These are phyloP conservation scores for Elaeis oleifera DNA, from an alignment of 202 grass and related monocot species.

Conservation along the genomic window DNA sequence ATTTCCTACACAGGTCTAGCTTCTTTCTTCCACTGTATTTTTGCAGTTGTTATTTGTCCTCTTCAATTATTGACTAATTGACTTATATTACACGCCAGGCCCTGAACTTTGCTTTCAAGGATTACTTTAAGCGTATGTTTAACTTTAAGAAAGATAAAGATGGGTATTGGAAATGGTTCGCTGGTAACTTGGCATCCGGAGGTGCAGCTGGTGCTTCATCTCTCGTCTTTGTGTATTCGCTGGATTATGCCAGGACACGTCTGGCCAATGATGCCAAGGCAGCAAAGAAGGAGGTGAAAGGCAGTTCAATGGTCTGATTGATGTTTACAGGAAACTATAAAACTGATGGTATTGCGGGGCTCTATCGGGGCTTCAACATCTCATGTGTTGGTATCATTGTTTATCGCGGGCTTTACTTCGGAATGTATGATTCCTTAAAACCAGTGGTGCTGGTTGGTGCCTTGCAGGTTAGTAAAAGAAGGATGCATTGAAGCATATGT, in stretches of 20 bases:
- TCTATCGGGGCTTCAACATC: slow-evolving; percentile 59
- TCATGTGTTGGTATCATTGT: slow-evolving; percentile 67
- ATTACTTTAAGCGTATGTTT: slow-evolving; percentile 67
- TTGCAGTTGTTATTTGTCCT: neutral
- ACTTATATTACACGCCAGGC: slow-evolving; percentile 28
- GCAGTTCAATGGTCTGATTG: slow-evolving; percentile 54
- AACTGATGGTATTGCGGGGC: slow-evolving; percentile 38
- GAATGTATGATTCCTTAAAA: slow-evolving; percentile 62
- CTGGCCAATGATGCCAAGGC: slow-evolving; percentile 57
- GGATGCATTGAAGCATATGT: too few species aligned
- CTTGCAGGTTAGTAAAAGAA: slow-evolving; percentile 38
- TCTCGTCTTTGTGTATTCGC: slow-evolving; percentile 56
- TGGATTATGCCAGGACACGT: slow-evolving; percentile 48
- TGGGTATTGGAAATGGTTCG: slow-evolving; percentile 73
- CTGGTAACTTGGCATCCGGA: slow-evolving; percentile 54
- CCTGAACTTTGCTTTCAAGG: slow-evolving; percentile 70
- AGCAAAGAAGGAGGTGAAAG: slow-evolving; percentile 49
- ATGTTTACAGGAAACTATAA: slow-evolving; percentile 53
- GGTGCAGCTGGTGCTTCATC: slow-evolving; percentile 64
- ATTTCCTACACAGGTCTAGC: slow-evolving; percentile 44
- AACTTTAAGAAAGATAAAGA: slow-evolving; percentile 71
- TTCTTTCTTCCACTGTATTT: neutral
- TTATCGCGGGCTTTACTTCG: slow-evolving; percentile 59
- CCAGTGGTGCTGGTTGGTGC: slow-evolving; percentile 42
- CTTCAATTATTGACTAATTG: neutral